Conservation (phyloP, 2,329 filamentous ascomycete genomes). For the Dothideomycetidae sp. region DNA sequence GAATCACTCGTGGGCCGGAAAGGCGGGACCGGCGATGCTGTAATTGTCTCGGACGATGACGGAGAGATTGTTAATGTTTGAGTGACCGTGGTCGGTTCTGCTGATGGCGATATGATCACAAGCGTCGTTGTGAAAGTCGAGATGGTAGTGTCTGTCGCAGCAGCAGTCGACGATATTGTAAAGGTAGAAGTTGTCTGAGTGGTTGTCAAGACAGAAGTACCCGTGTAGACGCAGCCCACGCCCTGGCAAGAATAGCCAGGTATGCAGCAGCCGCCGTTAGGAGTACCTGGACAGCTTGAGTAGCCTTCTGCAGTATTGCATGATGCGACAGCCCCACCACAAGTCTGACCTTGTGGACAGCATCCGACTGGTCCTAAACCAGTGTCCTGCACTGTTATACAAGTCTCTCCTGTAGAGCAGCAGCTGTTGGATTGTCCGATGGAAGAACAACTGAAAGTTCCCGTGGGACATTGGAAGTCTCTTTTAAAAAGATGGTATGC, state of each 20-base stretch:
- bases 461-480: conserved; percentile 50
- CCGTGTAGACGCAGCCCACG: conserved; percentile 43
- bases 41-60: conserved; percentile 9
- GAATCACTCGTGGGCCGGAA: conserved; percentile 29
- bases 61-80: conserved; percentile 10
- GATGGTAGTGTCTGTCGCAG: conserved; percentile 15
- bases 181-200: conserved; percentile 13
- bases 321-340: conserved; percentile 46
- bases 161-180: conserved; percentile 12
- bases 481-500: conserved; percentile 33
- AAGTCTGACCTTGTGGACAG: conserved; percentile 51
- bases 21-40: conserved; percentile 23
- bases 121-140: conserved; percentile 17
- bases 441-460: conserved; percentile 48
- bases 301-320: conserved; percentile 46
- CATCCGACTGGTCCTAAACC: conserved; percentile 58
- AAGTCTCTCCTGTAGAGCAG: conserved; percentile 52
- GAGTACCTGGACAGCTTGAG: conserved; percentile 46
- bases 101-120: conserved; percentile 8
- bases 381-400: conserved; percentile 48
- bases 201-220: conserved; percentile 16
- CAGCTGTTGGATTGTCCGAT: conserved; percentile 59
- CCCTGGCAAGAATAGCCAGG: conserved; percentile 55
- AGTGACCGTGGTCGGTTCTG: conserved; percentile 11
- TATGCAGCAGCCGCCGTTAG: conserved; percentile 65